phyloP scores from a whole-genome alignment of 305 asterid species.

The Fraxinus paxiana region DNA sequence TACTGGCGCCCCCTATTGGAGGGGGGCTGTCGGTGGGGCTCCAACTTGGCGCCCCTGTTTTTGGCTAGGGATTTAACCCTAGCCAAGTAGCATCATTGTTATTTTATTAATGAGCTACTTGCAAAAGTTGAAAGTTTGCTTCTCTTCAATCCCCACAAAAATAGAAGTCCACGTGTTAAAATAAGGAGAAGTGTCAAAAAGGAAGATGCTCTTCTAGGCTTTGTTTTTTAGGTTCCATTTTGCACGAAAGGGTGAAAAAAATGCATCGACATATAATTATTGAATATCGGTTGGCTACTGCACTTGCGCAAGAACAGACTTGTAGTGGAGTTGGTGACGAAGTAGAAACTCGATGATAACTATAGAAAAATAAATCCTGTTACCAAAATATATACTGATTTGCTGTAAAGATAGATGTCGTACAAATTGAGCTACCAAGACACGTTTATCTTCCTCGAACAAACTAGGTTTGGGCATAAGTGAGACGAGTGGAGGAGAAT shows the following conservation, averaged over 20 bases:
- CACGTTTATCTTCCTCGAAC: background rate
- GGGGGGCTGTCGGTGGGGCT: too few species aligned
- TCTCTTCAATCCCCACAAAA: background rate
- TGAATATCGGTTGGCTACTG: background rate
- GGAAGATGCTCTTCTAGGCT: background rate
- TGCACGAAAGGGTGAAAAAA: background rate
- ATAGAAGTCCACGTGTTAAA: background rate
- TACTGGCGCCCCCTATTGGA: too few species aligned
- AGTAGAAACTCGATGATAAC: background rate
- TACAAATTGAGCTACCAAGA: background rate
- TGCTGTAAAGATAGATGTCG: background rate
- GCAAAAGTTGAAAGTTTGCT: background rate
- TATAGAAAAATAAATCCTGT: background rate
- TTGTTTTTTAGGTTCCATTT: background rate
- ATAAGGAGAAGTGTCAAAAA: background rate
- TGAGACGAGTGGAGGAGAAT: background rate
- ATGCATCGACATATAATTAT: background rate
- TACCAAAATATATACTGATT: background rate
- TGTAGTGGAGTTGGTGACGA: background rate
- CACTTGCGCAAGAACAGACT: background rate
- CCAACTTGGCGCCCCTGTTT: too few species aligned
- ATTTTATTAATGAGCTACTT: background rate
- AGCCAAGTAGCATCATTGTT: too few species aligned
- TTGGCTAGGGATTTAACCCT: too few species aligned
- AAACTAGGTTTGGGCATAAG: background rate